Conservation (phyloP, 164 flowering plant genomes). For the Macadamia tetraphylla region DNA sequence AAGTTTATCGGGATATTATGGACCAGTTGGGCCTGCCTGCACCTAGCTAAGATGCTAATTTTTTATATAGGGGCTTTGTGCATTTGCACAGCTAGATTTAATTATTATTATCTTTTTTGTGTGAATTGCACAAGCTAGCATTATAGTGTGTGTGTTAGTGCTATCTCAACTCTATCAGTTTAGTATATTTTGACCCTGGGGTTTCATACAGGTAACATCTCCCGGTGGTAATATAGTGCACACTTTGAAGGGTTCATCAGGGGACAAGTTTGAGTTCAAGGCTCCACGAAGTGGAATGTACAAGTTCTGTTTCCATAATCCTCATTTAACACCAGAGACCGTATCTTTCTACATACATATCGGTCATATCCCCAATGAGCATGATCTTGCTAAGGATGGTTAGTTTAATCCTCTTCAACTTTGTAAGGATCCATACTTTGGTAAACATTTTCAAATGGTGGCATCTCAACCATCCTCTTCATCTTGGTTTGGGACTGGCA, state of each 20-base stretch:
- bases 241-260: slow-evolving; percentile 76
- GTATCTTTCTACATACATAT: slow-evolving; percentile 92
- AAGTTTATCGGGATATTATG: too few species aligned
- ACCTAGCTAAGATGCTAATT: neutral
- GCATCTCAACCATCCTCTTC: too few species aligned
- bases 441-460: too few species aligned
- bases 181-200: neutral
- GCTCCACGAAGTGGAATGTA: slow-evolving; percentile 96
- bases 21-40: too few species aligned
- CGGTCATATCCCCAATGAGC: slow-evolving; percentile 92
- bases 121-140: too few species aligned
- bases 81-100: too few species aligned
- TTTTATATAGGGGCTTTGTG: too few species aligned
- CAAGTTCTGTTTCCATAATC: slow-evolving; percentile 91
- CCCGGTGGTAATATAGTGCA: slow-evolving; percentile 70
- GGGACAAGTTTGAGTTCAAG: slow-evolving; percentile 84
- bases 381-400: slow-evolving; percentile 97
- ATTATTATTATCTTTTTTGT: too few species aligned
- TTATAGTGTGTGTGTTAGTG: too few species aligned
- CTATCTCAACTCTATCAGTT: neutral
- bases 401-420: slow-evolving; percentile 10
- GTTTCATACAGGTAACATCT: slow-evolving; percentile 59
- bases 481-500: too few species aligned
- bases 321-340: slow-evolving; percentile 79
- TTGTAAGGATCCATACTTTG: too few species aligned